A percentile compares a stretch with the other conserved stretches of the same genome.
Evolutionary conservation across 306 rosid genomes (phyloP).

Genomic region (Abrus precatorius): DNA sequence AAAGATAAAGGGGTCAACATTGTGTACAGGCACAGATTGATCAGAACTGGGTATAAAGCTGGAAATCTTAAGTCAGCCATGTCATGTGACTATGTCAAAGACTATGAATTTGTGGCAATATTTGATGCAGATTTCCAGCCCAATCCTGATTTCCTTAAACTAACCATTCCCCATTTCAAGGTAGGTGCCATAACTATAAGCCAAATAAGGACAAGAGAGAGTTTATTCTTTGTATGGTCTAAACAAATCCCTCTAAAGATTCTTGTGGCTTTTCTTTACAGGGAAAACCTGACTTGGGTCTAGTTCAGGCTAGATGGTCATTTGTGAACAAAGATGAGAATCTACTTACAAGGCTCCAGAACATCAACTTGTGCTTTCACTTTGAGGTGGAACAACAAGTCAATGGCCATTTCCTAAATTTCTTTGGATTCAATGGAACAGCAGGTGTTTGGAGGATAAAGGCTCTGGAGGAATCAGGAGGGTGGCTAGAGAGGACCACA

Average conservation of each 20-base stretch:
- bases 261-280: constrained; percentile 46
- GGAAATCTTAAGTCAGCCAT: constrained; percentile 98
- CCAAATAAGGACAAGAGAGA: background rate
- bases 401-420: constrained; percentile 84
- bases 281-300: constrained; percentile 94
- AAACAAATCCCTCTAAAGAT: constrained; percentile 30
- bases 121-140: constrained; percentile 98
- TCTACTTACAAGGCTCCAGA: constrained; percentile 91
- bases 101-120: constrained; percentile 90
- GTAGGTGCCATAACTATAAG: constrained; percentile 53
- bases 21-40: constrained; percentile 86
- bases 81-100: constrained; percentile 90
- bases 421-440: constrained; percentile 98
- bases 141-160: constrained; percentile 90
- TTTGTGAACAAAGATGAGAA: constrained; percentile 97
- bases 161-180: constrained; percentile 91
- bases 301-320: constrained; percentile 97
- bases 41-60: constrained; percentile 97
- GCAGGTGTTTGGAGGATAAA: constrained; percentile 97
- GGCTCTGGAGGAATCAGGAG: constrained; percentile 97
- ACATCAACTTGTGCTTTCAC: constrained; percentile 96
- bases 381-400: constrained; percentile 99
- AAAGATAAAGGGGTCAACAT: constrained; percentile 84
- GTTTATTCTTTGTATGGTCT: background rate
- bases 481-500: constrained; percentile 97